Evolutionary conservation across 495 filamentous ascomycete species (phyloP), one percentile per base, ranked within the genome.

Genomic region (Talaromyces wortmannii): DNA sequence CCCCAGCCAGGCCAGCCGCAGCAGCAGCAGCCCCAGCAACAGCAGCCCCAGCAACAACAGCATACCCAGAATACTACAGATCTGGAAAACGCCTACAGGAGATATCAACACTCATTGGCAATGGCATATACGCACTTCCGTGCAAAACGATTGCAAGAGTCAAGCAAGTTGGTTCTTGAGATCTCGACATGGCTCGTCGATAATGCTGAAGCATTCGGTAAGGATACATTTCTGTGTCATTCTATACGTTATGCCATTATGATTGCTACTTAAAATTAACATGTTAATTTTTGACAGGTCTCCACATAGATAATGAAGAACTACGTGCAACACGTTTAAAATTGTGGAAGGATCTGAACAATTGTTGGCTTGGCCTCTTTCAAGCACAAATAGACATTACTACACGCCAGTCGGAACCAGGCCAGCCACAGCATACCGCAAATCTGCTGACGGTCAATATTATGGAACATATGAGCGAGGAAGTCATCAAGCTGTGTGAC

Each of bases 331-430:
- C 91, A 55, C 82, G 89, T 48, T 78, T 95, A 58, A 81, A 84
- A 64, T 76, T 97, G 31, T 98, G 94, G 94, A 85, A 86, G 61
- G 87, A 97, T 60, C 96, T 97, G 76, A 97, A 98, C 66, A 80
- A 87, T 50, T 94, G 90, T 59, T 98, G 94, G 94, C 82, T 97
- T 33, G 83, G 87, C 5, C 72, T 94, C 16, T 85, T 92, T 48
- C 90, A 95, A 63, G 86, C 82, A 59, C 91, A 98, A 64, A 91
- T 89, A 63, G 90, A 96, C 52, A 72, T 92, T 75, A 78, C 77
- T 7, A 66, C 76, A 45, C 76, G 82, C 49, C 59, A 83, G 55
- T 65, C 88, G 50, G 75, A 82, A 48, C 76, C 81, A 1, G 81
- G 82, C 32, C 78, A 78, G 53, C 72, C 79, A 44, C 78, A 78